These are phyloP conservation scores for Bruguiera sexangula DNA, from an alignment of 345 rosid species.

Conservation along the genomic window DNA sequence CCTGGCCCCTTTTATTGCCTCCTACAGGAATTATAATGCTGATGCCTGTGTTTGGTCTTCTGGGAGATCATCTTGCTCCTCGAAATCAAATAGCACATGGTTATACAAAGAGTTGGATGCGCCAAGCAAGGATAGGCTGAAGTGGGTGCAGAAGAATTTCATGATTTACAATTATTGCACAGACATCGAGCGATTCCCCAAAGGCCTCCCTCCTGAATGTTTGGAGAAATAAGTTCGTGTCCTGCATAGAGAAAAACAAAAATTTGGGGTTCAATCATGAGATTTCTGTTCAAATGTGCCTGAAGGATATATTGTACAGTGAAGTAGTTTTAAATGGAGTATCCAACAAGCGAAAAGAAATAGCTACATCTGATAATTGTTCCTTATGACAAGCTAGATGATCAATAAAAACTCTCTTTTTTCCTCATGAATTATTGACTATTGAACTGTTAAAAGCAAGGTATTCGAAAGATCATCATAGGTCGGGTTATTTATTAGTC, in stretches of 20 bases:
- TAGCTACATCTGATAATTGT: too few species aligned
- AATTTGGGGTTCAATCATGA: neutral
- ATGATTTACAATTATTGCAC: constrained; percentile 2
- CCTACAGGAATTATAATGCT: neutral
- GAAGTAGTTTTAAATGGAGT: too few species aligned
- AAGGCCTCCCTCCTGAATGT: neutral
- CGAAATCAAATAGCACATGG: neutral
- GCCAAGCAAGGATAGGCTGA: neutral
- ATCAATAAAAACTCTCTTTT: too few species aligned
- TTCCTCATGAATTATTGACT: too few species aligned
- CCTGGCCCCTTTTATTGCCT: neutral
- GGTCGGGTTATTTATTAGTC: too few species aligned
- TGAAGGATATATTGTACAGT: too few species aligned
- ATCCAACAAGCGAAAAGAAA: too few species aligned
- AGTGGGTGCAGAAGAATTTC: neutral
- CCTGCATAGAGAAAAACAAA: neutral
- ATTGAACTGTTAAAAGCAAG: too few species aligned
- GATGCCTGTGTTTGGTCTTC: neutral
- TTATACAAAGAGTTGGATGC: neutral
- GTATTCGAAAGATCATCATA: too few species aligned
- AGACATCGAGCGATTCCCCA: neutral
- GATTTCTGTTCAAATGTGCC: neutral
- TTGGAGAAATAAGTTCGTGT: too few species aligned
- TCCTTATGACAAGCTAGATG: too few species aligned
- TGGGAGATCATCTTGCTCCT: neutral